phyloP scores from a whole-genome alignment of 1,139 yeast genomes.

The Nakaseomyces sp. region DNA sequence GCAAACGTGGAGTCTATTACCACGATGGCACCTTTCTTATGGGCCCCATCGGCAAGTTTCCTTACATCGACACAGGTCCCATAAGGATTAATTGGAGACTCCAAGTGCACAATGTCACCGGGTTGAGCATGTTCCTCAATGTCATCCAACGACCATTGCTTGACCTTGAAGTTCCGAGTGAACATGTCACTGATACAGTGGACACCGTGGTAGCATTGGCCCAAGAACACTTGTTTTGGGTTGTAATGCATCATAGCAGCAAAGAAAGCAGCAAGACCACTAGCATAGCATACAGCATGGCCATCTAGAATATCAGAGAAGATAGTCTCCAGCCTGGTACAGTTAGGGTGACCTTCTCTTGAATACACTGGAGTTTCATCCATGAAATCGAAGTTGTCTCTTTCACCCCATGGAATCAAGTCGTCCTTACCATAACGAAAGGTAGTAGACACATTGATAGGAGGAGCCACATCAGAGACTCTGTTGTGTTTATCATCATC shows the following conservation, averaged over 20 bases:
- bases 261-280: conserved; percentile 74
- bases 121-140: conserved; percentile 42
- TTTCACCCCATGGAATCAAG: conserved; percentile 34
- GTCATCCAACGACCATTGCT: conserved; percentile 44
- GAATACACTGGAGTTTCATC: conserved; percentile 47
- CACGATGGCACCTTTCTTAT: too few species aligned
- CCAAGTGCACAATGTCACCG: conserved; percentile 78
- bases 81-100: conserved; percentile 81
- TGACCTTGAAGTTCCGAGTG: conserved; percentile 50
- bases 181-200: conserved; percentile 59
- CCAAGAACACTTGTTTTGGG: conserved; percentile 70
- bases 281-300: conserved; percentile 56
- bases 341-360: conserved; percentile 63
- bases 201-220: conserved; percentile 80
- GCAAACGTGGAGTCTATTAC: too few species aligned
- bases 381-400: conserved; percentile 28
- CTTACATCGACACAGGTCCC: conserved; percentile 61
- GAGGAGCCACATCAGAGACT: conserved; percentile 47
- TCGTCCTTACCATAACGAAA: conserved; percentile 52
- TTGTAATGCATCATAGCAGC: conserved; percentile 64
- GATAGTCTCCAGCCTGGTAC: conserved; percentile 57
- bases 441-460: conserved; percentile 76
- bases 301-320: conserved; percentile 50
- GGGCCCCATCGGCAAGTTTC: conserved; percentile 58
- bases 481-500: conserved; percentile 45